These are phyloP conservation scores for Glycine tomentella DNA, from an alignment of 306 rosid genomes.

Conservation along the genomic window DNA sequence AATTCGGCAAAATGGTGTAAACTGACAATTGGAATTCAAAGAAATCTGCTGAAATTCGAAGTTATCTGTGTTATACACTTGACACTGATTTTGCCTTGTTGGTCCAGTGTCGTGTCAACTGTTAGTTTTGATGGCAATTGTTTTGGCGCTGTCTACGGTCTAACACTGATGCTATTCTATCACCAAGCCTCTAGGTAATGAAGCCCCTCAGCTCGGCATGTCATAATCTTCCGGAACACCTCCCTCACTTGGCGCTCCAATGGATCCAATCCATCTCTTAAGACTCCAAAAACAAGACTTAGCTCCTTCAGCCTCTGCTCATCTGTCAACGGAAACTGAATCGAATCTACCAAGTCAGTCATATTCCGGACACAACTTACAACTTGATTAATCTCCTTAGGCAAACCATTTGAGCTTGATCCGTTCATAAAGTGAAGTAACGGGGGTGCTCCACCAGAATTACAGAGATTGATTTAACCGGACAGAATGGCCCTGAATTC, in stretches of 20 bases:
- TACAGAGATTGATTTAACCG: not conserved
- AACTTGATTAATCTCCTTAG: not conserved
- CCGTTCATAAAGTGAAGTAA: constrained; percentile 1
- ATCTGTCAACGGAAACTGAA: constrained; percentile 20
- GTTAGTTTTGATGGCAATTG: constrained; percentile 9
- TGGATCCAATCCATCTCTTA: constrained; percentile 24
- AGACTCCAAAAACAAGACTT: not conserved
- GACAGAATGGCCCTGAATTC: constrained; percentile 9
- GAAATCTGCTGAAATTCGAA: not conserved
- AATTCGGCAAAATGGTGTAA: constrained; percentile 35
- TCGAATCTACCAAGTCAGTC: not conserved
- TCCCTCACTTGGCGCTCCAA: not conserved
- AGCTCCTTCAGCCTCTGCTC: constrained; percentile 17
- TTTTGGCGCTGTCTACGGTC: constrained; percentile 37
- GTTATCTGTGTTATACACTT: not conserved
- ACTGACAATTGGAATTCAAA: constrained; percentile 31
- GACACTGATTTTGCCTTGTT: not conserved
- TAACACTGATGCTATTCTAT: not conserved
- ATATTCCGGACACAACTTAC: not conserved
- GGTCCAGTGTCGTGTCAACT: not conserved
- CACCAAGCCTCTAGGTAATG: no score
- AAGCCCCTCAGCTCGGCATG: no score
- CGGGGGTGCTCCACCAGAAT: not conserved
- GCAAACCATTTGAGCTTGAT: constrained; percentile 16
- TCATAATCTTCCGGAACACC: not conserved